Percentiles rank a stretch among this genome's conserved stretches.
Evolutionary conservation across 345 rosid species (phyloP).

Genomic region (Brassica nigra): DNA sequence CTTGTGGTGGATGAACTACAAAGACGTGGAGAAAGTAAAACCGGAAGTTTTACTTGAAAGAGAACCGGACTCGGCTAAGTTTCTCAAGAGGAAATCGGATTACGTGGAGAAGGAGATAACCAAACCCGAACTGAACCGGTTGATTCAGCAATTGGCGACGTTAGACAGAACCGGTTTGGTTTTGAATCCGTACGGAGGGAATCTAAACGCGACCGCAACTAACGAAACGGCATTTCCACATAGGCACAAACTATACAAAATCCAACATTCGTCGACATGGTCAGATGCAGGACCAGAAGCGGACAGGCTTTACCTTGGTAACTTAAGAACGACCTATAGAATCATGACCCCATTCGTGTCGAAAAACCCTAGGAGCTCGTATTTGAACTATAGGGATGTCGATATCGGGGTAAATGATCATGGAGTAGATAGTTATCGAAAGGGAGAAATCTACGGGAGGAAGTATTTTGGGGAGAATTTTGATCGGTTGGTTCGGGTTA

Average conservation of each 20-base stretch:
- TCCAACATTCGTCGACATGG: conserved; percentile 51
- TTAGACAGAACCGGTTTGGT: conserved; percentile 34
- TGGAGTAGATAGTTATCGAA: conserved; percentile 41
- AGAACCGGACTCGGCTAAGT: conserved; percentile 17
- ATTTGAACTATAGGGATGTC: conserved; percentile 63
- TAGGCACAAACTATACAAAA: conserved; percentile 50
- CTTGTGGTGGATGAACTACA: conserved; percentile 40
- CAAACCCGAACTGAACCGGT: conserved; percentile 34
- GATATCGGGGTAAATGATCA: conserved; percentile 52
- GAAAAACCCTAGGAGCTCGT: conserved; percentile 64
- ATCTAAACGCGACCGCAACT: conserved; percentile 45
- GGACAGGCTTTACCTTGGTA: conserved; percentile 29
- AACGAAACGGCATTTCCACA: conserved; percentile 58
- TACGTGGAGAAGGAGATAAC: conserved; percentile 49
- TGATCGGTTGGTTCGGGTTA: conserved; percentile 45
- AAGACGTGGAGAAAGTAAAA: conserved; percentile 14
- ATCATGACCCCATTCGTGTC: conserved; percentile 60
- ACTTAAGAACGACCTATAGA: conserved; percentile 42
- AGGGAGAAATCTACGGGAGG: conserved; percentile 54
- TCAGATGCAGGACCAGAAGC: conserved; percentile 37
- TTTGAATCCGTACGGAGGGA: conserved; percentile 66
- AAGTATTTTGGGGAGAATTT: conserved; percentile 51
- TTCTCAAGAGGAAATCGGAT: conserved; percentile 59
- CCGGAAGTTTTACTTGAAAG: conserved; percentile 43
- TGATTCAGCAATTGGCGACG: conserved; percentile 37